Evolutionary conservation across 768 basidiomycete species (phyloP).

Genomic region (Rhodotorula paludigena): DNA sequence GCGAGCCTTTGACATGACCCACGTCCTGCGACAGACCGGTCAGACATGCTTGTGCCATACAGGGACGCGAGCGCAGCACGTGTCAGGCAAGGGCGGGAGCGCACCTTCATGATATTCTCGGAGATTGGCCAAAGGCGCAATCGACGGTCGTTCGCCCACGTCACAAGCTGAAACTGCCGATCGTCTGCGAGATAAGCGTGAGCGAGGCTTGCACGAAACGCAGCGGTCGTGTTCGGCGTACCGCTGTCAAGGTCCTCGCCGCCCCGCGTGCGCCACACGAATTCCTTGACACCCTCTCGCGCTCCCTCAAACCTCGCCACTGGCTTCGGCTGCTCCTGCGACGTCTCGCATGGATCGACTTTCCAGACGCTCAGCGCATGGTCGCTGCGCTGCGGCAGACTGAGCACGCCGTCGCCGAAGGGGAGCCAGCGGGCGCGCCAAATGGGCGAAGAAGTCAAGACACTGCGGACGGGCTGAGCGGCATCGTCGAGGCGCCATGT

Average conservation of each 20-base stretch:
- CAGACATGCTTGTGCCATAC: background rate
- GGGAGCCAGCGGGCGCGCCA: constrained; percentile 91
- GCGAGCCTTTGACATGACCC: constrained; percentile 47
- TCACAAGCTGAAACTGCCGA: constrained; percentile 60
- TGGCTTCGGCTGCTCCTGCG: constrained; percentile 49
- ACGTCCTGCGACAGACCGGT: constrained; percentile 35
- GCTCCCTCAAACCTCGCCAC: constrained; percentile 71
- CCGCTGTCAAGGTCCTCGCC: constrained; percentile 56
- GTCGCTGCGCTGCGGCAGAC: constrained; percentile 80
- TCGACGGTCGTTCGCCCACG: constrained; percentile 85
- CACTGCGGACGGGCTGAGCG: constrained; percentile 33
- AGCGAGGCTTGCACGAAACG: too few relatives aligned
- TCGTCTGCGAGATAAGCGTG: constrained; percentile 52
- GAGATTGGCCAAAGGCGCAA: constrained; percentile 86
- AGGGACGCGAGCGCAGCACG: too few relatives aligned
- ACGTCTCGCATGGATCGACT: constrained; percentile 19
- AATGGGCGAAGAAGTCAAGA: constrained; percentile 78
- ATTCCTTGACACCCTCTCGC: constrained; percentile 93
- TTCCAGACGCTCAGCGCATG: constrained; percentile 77
- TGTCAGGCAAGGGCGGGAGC: constrained; percentile 9
- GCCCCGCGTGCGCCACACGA: constrained; percentile 76
- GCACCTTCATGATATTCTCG: constrained; percentile 63
- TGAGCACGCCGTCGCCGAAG: constrained; percentile 81
- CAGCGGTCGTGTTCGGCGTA: too few relatives aligned
- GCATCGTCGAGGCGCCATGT: constrained; percentile 41